These are phyloP conservation scores for Cytospora piceicola DNA, from an alignment of 2,329 filamentous ascomycete genomes.

Conservation along the genomic window DNA sequence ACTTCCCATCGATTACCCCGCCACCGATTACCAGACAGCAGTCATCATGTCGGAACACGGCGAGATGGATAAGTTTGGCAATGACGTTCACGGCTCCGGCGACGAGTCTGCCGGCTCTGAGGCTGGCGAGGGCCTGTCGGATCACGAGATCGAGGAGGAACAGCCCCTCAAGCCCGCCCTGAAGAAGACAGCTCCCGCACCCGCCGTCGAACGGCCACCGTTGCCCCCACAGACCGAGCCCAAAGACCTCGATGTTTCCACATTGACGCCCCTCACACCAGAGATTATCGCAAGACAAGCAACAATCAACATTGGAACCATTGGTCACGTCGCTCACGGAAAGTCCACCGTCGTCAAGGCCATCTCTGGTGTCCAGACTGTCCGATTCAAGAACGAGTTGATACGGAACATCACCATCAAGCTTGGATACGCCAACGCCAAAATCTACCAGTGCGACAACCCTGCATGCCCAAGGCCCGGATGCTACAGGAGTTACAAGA, in stretches of 20 bases:
- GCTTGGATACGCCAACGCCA: constrained; percentile 98
- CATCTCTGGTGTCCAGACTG: constrained; percentile 97
- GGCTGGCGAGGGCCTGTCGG: constrained; percentile 56
- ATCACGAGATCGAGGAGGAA: constrained; percentile 63
- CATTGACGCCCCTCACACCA: constrained; percentile 82
- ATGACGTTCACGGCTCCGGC: constrained; percentile 71
- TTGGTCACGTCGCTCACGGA: constrained; percentile 98
- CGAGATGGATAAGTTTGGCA: constrained; percentile 62
- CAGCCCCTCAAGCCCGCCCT: constrained; percentile 81
- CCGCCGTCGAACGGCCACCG: constrained; percentile 56
- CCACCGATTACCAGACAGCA: constrained; percentile 22
- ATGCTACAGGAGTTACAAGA: constrained; percentile 97
- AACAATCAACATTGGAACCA: constrained; percentile 98
- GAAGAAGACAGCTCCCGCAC: constrained; percentile 72
- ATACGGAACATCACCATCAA: constrained; percentile 99
- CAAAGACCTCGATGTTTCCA: constrained; percentile 80
- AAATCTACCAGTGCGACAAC: constrained; percentile 99
- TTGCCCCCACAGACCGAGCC: constrained; percentile 91
- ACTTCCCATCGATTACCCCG: constrained; percentile 9
- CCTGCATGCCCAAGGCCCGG: constrained; percentile 86
- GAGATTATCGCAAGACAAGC: constrained; percentile 98
- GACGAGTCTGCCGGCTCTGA: constrained; percentile 64
- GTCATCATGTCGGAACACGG: constrained; percentile 58
- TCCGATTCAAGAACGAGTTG: constrained; percentile 99
- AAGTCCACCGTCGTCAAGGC: constrained; percentile 99